These are phyloP conservation scores for Zymoseptoria passerinii DNA, from an alignment of 2,329 filamentous ascomycete species.

Conservation along the genomic window DNA sequence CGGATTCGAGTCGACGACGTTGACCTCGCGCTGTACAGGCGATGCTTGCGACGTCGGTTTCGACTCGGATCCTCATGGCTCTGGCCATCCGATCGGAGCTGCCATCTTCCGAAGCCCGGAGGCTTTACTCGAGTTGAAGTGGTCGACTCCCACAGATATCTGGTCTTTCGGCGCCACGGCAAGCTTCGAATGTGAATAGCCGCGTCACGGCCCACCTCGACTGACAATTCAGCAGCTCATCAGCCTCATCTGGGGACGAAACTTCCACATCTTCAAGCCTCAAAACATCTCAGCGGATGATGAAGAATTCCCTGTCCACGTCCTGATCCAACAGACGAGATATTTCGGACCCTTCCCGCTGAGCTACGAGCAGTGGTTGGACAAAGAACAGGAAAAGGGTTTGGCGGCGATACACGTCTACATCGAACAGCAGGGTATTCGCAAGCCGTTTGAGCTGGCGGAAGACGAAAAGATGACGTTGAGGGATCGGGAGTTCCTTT, in stretches of 20 bases:
- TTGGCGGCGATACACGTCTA: constrained; percentile 10
- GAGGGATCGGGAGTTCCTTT: constrained; percentile 31
- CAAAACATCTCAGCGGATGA: constrained; percentile 15
- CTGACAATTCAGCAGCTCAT: constrained; percentile 19
- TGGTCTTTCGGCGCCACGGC: constrained; percentile 35
- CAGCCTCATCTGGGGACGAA: constrained; percentile 23
- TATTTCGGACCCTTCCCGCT: constrained; percentile 25
- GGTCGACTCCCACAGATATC: constrained; percentile 34
- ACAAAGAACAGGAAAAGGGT: constrained; percentile 12
- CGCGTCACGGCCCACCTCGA: neutral
- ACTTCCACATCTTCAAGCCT: constrained; percentile 24
- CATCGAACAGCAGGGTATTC: constrained; percentile 9
- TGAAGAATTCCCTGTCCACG: constrained; percentile 20
- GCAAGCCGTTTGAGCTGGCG: constrained; percentile 21
- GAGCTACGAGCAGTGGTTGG: constrained; percentile 17
- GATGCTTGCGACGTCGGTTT: constrained; percentile 15
- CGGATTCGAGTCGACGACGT: neutral
- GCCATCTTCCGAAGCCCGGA: constrained; percentile 34
- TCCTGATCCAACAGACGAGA: constrained; percentile 20
- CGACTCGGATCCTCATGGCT: constrained; percentile 9
- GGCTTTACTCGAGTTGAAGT: constrained; percentile 26
- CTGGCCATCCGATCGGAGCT: constrained; percentile 28
- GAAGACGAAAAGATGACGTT: constrained; percentile 26
- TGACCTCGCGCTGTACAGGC: constrained; percentile 3
- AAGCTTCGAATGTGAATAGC: constrained; percentile 10